Evolutionary conservation across 2,329 filamentous ascomycete species (phyloP), one percentile per base, ranked within the genome.

Genomic region (Lasiodiplodia sp.): DNA sequence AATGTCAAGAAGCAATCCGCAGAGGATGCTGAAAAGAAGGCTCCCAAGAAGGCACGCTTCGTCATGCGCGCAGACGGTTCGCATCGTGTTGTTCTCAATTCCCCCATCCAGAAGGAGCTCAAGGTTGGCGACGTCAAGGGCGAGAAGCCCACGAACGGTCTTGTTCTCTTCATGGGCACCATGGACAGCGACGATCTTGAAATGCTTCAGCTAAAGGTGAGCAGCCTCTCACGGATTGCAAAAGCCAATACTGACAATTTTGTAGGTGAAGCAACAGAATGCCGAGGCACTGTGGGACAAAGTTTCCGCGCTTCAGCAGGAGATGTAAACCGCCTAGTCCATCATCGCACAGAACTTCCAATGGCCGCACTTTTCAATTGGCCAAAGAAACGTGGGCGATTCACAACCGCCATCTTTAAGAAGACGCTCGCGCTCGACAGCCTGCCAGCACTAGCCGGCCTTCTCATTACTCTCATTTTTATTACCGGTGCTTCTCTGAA

Each of bases 11-110:
- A 73, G 10, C 56, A 44, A 34, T 58, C 55, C 4, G 84, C 85
- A 63, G 79, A 84, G 3, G 82, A 85, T 21, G 72, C 77, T 16
- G 72, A 73, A 23, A 79, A 72, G 69, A 88, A 68, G 67, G 58
- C 56, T 8, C 79, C 79, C 47, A 78, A 75, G 55, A 84, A 83
- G 70, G 87, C 91, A 28, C 91, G 95, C 52, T 87, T 98, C 72
- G 87, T 98, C 70, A 94, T 97, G 89, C 91, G 95, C 21, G 93
- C 96, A 72, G 94, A 97, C 75, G 93, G 94, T 70, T 96, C 93
- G 0, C 90, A 94, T 75, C 88, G 93, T 25, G 89, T 98, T 66
- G 90, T 97, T 70, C 84, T 98, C 63, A 98, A 98, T 81, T 93
- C 92, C 1, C 88, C 90, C 0, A 86, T 98, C 69, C 87, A 93